Percentiles rank a stretch among this genome's conserved stretches.
These are phyloP conservation scores for Leucocoprinus leucothites DNA, from an alignment of 768 basidiomycete species.

Conservation along the genomic window DNA sequence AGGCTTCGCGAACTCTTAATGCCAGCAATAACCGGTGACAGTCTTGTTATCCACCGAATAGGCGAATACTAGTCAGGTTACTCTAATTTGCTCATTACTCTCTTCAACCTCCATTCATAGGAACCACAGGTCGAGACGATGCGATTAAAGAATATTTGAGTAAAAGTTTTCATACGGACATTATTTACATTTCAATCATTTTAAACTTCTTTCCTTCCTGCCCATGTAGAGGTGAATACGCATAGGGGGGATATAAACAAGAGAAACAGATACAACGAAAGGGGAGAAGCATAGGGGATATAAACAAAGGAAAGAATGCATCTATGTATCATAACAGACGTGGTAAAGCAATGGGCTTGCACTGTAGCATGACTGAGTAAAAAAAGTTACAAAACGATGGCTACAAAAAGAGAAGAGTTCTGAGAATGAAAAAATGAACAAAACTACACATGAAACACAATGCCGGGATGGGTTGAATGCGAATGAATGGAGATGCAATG, in stretches of 20 bases:
- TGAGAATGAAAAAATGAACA: neutral
- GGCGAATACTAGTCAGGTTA: too few species aligned
- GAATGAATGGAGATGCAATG: conserved; percentile 8
- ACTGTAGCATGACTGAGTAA: conserved; percentile 1
- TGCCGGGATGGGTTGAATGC: neutral
- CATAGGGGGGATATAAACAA: conserved; percentile 1
- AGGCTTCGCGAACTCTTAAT: too few species aligned
- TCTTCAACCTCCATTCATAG: too few species aligned
- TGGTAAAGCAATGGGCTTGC: neutral
- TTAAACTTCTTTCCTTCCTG: conserved; percentile 3
- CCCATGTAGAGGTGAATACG: neutral
- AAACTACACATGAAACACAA: conserved; percentile 5
- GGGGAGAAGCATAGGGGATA: neutral
- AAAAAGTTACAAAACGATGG: conserved; percentile 2
- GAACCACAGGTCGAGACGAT: too few species aligned
- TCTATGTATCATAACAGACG: neutral
- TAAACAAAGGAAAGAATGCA: too few species aligned
- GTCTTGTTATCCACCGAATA: too few species aligned
- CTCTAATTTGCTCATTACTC: too few species aligned
- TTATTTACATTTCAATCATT: conserved; percentile 10
- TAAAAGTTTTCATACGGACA: neutral
- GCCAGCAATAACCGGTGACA: too few species aligned
- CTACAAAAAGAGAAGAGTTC: neutral
- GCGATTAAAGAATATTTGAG: too few species aligned
- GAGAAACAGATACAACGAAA: neutral